Conservation (phyloP, 2,329 filamentous ascomycete species). For the Neodidymelliopsis sp. region DNA sequence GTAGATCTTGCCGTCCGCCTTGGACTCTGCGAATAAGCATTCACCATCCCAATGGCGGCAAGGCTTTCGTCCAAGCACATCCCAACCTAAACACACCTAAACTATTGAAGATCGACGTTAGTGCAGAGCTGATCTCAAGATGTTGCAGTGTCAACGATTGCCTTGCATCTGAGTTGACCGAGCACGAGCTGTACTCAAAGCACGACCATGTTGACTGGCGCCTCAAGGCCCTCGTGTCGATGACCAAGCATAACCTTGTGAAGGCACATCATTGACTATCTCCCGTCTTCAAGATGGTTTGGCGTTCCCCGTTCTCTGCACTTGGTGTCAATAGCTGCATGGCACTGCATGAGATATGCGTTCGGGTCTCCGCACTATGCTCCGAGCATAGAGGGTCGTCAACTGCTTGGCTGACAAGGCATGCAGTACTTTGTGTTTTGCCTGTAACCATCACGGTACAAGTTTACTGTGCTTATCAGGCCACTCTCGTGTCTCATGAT, state of each 20-base stretch:
- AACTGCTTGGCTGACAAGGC: conserved; percentile 21
- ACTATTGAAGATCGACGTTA: conserved; percentile 20
- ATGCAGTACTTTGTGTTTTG: conserved; percentile 1
- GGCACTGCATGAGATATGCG: conserved; percentile 11
- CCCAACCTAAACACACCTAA: background rate
- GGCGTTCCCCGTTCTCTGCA: conserved; percentile 5
- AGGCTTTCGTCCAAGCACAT: conserved; percentile 5
- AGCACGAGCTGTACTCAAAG: background rate
- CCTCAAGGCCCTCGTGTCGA: background rate
- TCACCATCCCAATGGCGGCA: conserved; percentile 7
- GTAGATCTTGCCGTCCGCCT: background rate
- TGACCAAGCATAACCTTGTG: conserved; percentile 7
- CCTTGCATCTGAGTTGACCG: conserved; percentile 1
- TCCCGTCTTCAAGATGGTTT: conserved; percentile 1
- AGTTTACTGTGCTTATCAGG: background rate
- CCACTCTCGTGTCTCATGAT: background rate
- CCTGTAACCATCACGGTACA: background rate
- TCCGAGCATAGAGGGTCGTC: conserved; percentile 24
- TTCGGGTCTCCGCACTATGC: conserved; percentile 35
- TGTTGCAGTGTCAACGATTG: conserved; percentile 5
- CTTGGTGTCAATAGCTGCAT: conserved; percentile 13
- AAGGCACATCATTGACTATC: conserved; percentile 8
- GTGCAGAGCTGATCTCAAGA: conserved; percentile 3
- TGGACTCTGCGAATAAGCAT: conserved; percentile 8
- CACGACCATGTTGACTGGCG: background rate